A percentile compares a stretch with the other conserved stretches of the same genome.
phyloP scores from a whole-genome alignment of 805 yeast genomes.

The Cyberlindnera petersonii region DNA sequence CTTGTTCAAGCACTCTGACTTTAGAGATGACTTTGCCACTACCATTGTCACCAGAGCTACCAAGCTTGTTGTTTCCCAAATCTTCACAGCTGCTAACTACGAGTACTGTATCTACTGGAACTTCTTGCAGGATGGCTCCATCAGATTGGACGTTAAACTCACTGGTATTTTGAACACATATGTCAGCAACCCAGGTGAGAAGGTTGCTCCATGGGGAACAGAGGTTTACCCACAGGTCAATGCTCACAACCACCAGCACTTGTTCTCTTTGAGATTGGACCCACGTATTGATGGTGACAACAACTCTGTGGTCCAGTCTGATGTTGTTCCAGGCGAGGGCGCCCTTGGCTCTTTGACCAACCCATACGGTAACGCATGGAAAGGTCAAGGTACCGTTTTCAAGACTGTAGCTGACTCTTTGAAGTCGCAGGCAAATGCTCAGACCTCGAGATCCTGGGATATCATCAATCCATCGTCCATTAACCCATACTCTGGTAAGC shows the following conservation, averaged over 20 bases:
- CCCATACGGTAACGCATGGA: slow-evolving; percentile 76
- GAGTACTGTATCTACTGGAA: slow-evolving; percentile 84
- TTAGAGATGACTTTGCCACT: slow-evolving; percentile 74
- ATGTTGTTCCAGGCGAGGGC: slow-evolving; percentile 55
- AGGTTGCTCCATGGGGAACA: slow-evolving; percentile 74
- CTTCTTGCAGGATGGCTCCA: slow-evolving; percentile 80
- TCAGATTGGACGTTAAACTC: slow-evolving; percentile 71
- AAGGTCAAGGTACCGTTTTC: slow-evolving; percentile 59
- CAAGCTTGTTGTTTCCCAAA: slow-evolving; percentile 69
- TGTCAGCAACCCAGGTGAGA: slow-evolving; percentile 60
- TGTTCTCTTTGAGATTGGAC: slow-evolving; percentile 72
- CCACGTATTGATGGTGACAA: slow-evolving; percentile 80
- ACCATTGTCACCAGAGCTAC: slow-evolving; percentile 73
- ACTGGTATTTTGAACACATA: slow-evolving; percentile 82
- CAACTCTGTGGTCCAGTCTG: slow-evolving; percentile 67
- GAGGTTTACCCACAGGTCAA: slow-evolving; percentile 74
- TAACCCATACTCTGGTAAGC: slow-evolving; percentile 69
- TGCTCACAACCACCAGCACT: slow-evolving; percentile 85
- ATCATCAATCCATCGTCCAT: slow-evolving; percentile 65
- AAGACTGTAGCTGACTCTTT: slow-evolving; percentile 65
- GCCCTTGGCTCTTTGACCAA: slow-evolving; percentile 66
- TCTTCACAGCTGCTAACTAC: slow-evolving; percentile 76
- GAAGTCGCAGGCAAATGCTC: slow-evolving; percentile 50
- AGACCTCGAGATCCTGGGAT: slow-evolving; percentile 74
- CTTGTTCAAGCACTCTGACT: slow-evolving; percentile 77